Evolutionary conservation across 139 green algal species (phyloP).

Genomic region (Chlamydomonas sp.): DNA sequence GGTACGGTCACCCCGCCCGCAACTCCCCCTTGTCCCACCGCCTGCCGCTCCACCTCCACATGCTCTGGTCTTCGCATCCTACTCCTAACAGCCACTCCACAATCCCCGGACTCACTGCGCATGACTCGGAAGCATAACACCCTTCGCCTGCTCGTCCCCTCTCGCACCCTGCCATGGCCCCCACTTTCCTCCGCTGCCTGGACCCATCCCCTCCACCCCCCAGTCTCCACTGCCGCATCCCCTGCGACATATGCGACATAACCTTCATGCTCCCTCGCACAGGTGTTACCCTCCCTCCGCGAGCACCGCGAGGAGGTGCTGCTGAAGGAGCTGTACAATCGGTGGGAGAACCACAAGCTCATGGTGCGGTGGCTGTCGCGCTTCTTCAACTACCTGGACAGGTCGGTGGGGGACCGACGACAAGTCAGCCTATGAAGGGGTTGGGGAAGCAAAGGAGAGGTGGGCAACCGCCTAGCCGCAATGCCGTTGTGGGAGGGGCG

Average conservation of each 20-base stretch:
- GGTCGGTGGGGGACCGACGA: slow-evolving; percentile 54
- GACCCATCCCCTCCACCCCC: neutral
- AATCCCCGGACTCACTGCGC: neutral
- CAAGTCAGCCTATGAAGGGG: too few species aligned
- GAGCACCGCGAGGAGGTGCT: slow-evolving; percentile 91
- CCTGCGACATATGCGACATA: neutral
- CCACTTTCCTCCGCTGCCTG: neutral
- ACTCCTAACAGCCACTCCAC: too few species aligned
- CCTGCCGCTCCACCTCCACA: too few species aligned
- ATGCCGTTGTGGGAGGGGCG: too few species aligned
- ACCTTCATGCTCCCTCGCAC: neutral
- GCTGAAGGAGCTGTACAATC: slow-evolving; percentile 88
- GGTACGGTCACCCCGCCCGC: slow-evolving; percentile 49
- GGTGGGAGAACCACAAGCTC: slow-evolving; percentile 98
- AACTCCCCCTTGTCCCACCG: neutral
- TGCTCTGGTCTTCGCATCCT: too few species aligned
- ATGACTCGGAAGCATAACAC: neutral
- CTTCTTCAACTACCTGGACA: slow-evolving; percentile 99
- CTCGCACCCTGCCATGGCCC: too few species aligned
- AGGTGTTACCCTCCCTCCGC: slow-evolving; percentile 87
- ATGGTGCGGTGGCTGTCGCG: slow-evolving; percentile 98
- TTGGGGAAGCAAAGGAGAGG: too few species aligned
- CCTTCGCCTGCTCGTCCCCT: too few species aligned
- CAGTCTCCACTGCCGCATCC: neutral
- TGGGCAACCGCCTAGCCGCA: too few species aligned